Conservation (phyloP, 2,329 filamentous ascomycete genomes). For the Didymella pinodella region DNA sequence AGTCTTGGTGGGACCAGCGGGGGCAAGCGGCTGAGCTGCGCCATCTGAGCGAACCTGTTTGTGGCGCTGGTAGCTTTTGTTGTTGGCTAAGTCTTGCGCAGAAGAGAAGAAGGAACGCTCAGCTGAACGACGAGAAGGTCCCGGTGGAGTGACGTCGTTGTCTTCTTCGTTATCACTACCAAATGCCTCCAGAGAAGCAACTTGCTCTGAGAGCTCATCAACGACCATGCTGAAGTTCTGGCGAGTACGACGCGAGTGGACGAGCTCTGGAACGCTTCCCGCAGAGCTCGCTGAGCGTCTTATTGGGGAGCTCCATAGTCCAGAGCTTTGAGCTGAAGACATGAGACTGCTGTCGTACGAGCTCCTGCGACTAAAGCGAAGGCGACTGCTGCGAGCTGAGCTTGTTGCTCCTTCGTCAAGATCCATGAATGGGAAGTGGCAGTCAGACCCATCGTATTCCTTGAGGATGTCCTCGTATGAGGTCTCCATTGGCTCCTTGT, state of each 20-base stretch:
- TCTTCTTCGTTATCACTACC: conserved; percentile 42
- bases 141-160: conserved; percentile 42
- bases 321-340: conserved; percentile 49
- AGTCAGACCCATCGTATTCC: conserved; percentile 57
- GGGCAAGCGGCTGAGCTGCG: conserved; percentile 41
- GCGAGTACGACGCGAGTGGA: conserved; percentile 46
- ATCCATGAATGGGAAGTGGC: conserved; percentile 57
- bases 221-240: conserved; percentile 43
- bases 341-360: conserved; percentile 65
- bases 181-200: conserved; percentile 37
- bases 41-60: conserved; percentile 47
- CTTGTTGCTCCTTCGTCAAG: conserved; percentile 51
- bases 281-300: conserved; percentile 50
- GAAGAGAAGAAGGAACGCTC: conserved; percentile 44
- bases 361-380: conserved; percentile 63
- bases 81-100: conserved; percentile 32
- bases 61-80: conserved; percentile 38
- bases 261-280: conserved; percentile 50
- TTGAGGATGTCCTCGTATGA: conserved; percentile 50
- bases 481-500: conserved; percentile 47
- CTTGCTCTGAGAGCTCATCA: conserved; percentile 46
- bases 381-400: conserved; percentile 58
- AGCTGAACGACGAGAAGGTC: conserved; percentile 36
- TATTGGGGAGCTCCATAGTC: conserved; percentile 45
- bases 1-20: conserved; percentile 19